Conservation (phyloP, 179 eudicot genomes). For the Silene noctiflora region DNA sequence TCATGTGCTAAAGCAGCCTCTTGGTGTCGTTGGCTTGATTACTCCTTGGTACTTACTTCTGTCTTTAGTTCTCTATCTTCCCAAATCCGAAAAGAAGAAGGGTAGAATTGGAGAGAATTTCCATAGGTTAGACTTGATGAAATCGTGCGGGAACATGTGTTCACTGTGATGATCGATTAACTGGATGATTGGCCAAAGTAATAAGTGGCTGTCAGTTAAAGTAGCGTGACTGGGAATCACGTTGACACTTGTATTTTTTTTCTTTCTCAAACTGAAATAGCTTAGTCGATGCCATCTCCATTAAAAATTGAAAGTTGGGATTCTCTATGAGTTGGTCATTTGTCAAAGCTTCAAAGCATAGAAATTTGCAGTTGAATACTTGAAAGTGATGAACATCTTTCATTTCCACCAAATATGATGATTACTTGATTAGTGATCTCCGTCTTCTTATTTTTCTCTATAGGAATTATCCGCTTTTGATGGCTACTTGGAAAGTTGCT, state of each 20-base stretch:
- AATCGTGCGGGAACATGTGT: background rate
- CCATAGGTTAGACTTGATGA: background rate
- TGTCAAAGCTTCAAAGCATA: background rate
- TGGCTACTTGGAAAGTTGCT: conserved; percentile 99
- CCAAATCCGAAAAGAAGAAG: background rate
- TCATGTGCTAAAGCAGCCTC: conserved; percentile 80
- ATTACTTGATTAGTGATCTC: background rate
- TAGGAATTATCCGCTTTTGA: conserved; percentile 94
- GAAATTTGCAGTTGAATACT: background rate
- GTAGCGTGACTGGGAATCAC: background rate
- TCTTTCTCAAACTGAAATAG: background rate
- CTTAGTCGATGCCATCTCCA: background rate
- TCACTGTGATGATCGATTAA: background rate
- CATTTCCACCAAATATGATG: background rate
- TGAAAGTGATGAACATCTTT: conserved; percentile 3
- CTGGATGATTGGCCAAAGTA: background rate
- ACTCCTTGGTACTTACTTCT: conserved; percentile 73
- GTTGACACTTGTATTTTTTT: background rate
- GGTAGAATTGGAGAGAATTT: background rate
- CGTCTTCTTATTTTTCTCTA: conserved; percentile 15
- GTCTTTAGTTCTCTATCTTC: background rate
- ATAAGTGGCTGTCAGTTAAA: background rate
- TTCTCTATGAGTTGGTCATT: background rate
- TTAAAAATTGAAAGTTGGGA: background rate
- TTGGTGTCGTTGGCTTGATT: conserved; percentile 95